phyloP scores from a whole-genome alignment of 139 green algal genomes.

The Diplosphaera chodatii region DNA sequence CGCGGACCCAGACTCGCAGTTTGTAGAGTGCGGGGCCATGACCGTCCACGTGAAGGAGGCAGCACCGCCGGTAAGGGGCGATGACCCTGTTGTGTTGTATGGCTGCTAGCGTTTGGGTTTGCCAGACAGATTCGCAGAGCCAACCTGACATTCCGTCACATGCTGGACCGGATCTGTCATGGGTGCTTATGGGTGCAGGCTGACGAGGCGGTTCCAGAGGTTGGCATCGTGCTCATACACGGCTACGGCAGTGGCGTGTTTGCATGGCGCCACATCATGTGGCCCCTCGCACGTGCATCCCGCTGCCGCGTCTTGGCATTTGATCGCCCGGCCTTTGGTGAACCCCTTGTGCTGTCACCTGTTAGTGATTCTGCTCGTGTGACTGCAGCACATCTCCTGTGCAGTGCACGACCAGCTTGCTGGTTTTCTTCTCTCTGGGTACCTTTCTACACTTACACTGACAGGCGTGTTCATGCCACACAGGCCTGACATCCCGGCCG shows the following conservation, averaged over 20 bases:
- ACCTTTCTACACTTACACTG: too few species aligned
- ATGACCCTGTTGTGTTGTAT: background rate
- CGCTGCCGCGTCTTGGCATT: constrained; percentile 52
- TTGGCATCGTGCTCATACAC: constrained; percentile 58
- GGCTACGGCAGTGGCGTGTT: constrained; percentile 73
- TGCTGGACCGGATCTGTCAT: too few species aligned
- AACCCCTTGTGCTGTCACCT: too few species aligned
- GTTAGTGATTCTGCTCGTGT: too few species aligned
- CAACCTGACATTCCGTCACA: too few species aligned
- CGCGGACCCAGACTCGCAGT: constrained; percentile 42
- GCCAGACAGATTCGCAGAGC: too few species aligned
- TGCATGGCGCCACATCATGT: constrained; percentile 71
- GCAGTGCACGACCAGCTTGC: too few species aligned
- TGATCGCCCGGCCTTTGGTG: constrained; percentile 59
- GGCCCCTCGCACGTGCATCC: constrained; percentile 47
- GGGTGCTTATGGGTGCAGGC: background rate
- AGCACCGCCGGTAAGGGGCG: background rate
- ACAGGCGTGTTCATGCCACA: too few species aligned
- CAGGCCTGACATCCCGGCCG: constrained; percentile 40
- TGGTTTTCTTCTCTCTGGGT: too few species aligned
- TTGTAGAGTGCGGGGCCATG: constrained; percentile 41
- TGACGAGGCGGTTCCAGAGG: background rate
- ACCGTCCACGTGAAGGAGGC: constrained; percentile 36
- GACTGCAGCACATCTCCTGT: too few species aligned
- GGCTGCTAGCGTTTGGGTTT: too few species aligned